phyloP scores from a whole-genome alignment of 305 asterid genomes.

The Fraxinus paxiana region DNA sequence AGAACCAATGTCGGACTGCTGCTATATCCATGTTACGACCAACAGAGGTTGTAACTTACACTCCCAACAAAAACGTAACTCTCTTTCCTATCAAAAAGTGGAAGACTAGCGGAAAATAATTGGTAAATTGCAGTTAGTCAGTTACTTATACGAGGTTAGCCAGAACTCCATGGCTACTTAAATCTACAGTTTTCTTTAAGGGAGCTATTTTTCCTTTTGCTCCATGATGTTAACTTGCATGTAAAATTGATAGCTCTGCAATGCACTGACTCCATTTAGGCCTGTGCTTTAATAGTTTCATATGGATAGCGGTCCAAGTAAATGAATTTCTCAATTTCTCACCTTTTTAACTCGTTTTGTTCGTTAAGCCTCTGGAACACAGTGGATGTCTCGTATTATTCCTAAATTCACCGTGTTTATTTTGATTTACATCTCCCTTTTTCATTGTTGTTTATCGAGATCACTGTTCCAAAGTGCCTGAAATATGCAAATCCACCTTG shows the following conservation, averaged over 20 bases:
- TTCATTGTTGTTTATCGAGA: background rate
- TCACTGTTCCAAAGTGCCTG: background rate
- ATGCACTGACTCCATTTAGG: background rate
- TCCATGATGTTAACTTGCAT: background rate
- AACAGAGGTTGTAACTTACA: slow-evolving; percentile 39
- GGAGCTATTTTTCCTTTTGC: background rate
- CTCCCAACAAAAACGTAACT: slow-evolving; percentile 46
- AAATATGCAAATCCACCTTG: background rate
- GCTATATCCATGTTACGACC: slow-evolving; percentile 50
- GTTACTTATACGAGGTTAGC: background rate
- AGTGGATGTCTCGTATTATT: background rate
- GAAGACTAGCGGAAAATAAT: slow-evolving; percentile 56
- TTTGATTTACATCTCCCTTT: background rate
- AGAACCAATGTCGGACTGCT: slow-evolving; percentile 34
- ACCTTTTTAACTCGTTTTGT: background rate
- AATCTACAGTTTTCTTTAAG: background rate
- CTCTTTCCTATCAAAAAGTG: slow-evolving; percentile 67
- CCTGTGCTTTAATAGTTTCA: background rate
- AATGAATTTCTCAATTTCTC: background rate
- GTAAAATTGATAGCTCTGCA: background rate
- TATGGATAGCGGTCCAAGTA: background rate
- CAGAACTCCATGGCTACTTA: background rate
- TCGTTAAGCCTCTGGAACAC: background rate
- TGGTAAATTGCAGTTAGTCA: background rate
- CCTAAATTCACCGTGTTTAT: background rate